Percentiles rank a stretch among this genome's conserved stretches.
phyloP scores from a whole-genome alignment of 306 rosid species.

The Sechiopsis laciniata region DNA sequence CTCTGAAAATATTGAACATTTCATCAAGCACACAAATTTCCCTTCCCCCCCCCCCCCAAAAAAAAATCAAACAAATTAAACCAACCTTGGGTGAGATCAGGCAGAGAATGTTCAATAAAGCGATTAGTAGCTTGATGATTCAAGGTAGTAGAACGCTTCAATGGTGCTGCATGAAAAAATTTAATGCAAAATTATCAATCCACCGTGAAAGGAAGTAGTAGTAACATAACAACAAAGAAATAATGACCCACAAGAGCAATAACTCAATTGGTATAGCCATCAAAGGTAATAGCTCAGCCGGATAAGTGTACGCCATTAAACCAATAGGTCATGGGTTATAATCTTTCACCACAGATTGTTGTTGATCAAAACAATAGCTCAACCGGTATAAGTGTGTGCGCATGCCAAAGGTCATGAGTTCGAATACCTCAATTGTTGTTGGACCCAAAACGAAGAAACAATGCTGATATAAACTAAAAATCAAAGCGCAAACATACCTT shows the following conservation, averaged over 20 bases:
- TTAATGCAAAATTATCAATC: conserved; percentile 20
- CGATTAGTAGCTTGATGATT: conserved; percentile 84
- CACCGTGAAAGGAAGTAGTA: neutral
- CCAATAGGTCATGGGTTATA: too few relatives aligned
- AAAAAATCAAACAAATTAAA: conserved; percentile 22
- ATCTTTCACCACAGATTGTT: too few relatives aligned
- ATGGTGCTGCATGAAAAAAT: conserved; percentile 64
- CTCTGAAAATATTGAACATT: conserved; percentile 37
- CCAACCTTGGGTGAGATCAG: conserved; percentile 76
- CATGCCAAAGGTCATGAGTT: too few relatives aligned
- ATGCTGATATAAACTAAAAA: neutral
- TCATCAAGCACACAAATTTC: neutral
- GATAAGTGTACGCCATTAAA: too few relatives aligned
- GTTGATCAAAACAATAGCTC: too few relatives aligned
- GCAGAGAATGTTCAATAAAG: conserved; percentile 78
- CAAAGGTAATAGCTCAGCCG: too few relatives aligned
- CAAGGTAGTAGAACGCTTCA: conserved; percentile 77
- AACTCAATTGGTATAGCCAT: too few relatives aligned
- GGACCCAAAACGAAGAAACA: neutral
- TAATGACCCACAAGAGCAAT: neutral
- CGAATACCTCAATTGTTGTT: too few relatives aligned
- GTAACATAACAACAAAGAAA: neutral
- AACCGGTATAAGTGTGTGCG: too few relatives aligned
- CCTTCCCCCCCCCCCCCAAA: neutral
- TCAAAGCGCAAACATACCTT: conserved; percentile 38